phyloP scores from a whole-genome alignment of 1,284 basidiomycete genomes.

The Cryptococcus sp. region DNA sequence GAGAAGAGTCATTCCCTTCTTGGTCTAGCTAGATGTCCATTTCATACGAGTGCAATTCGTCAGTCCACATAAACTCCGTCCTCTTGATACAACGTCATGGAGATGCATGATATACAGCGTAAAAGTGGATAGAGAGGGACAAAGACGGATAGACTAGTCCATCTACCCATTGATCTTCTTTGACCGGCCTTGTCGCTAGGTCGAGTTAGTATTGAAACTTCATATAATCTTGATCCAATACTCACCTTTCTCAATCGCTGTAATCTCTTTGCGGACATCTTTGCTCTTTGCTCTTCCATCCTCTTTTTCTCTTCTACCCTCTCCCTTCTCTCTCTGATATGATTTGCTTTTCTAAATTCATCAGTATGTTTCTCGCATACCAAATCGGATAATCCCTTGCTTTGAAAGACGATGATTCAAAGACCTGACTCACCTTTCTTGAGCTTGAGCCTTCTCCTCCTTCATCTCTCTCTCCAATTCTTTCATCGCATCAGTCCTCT shows the following conservation, averaged over 20 bases:
- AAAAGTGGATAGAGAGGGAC: too few species aligned
- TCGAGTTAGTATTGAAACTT: background rate
- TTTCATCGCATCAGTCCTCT: constrained; percentile 35
- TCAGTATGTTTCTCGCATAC: background rate
- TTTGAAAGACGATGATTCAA: too few species aligned
- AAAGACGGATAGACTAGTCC: background rate
- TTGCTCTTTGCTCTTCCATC: constrained; percentile 42
- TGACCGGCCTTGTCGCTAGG: constrained; percentile 44
- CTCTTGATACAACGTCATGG: too few species aligned
- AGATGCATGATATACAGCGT: too few species aligned
- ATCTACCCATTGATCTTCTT: constrained; percentile 49
- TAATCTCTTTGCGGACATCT: constrained; percentile 49
- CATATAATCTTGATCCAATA: background rate
- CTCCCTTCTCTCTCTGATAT: constrained; percentile 43
- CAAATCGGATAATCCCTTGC: background rate
- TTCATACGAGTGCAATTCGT: too few species aligned
- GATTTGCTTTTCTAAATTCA: constrained; percentile 30
- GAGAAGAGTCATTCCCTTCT: too few species aligned
- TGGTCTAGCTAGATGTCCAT: too few species aligned
- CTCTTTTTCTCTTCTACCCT: constrained; percentile 44
- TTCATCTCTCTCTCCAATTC: constrained; percentile 45
- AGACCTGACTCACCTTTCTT: constrained; percentile 36
- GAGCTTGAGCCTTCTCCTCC: constrained; percentile 42
- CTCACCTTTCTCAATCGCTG: constrained; percentile 48
- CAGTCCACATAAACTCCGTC: too few species aligned